Evolutionary conservation across 2,329 filamentous ascomycete genomes (phyloP).

Genomic region (Clarireedia homoeocarpa): DNA sequence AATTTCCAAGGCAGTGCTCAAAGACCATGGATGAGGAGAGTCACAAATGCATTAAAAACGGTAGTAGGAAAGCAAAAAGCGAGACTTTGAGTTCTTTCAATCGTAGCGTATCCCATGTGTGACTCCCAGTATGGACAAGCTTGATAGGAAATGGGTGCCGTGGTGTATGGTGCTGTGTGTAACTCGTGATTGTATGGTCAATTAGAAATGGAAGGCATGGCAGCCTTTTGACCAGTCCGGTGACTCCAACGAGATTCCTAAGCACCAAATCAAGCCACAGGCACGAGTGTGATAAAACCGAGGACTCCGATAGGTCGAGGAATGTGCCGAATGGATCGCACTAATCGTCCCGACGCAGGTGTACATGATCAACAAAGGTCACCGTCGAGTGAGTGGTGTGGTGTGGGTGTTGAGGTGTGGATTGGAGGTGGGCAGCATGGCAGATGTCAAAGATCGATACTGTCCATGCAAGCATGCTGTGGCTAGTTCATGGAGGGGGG

Average conservation of each 20-base stretch:
- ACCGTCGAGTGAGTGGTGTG: neutral
- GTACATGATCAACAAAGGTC: conserved; percentile 3
- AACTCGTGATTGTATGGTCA: conserved; percentile 10
- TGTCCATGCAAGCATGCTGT: too few species aligned
- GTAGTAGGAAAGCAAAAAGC: conserved; percentile 36
- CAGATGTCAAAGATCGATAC: too few species aligned
- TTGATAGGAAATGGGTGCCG: neutral
- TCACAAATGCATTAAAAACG: neutral
- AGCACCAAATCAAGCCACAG: neutral
- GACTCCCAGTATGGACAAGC: conserved; percentile 9
- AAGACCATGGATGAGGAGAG: neutral
- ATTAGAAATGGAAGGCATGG: neutral
- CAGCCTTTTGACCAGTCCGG: neutral
- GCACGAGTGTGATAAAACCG: neutral
- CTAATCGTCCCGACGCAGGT: neutral
- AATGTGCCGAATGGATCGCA: neutral
- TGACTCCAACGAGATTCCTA: neutral
- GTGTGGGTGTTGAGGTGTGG: too few species aligned
- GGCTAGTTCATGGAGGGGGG: too few species aligned
- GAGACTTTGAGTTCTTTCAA: neutral
- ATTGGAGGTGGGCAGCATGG: too few species aligned
- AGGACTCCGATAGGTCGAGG: neutral
- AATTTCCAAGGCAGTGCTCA: neutral
- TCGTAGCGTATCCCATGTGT: neutral
- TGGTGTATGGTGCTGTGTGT: neutral